A percentile compares a stretch with the other conserved stretches of the same genome.
phyloP scores from a whole-genome alignment of 208 protist species.

The Trypanosoma cruzi region DNA sequence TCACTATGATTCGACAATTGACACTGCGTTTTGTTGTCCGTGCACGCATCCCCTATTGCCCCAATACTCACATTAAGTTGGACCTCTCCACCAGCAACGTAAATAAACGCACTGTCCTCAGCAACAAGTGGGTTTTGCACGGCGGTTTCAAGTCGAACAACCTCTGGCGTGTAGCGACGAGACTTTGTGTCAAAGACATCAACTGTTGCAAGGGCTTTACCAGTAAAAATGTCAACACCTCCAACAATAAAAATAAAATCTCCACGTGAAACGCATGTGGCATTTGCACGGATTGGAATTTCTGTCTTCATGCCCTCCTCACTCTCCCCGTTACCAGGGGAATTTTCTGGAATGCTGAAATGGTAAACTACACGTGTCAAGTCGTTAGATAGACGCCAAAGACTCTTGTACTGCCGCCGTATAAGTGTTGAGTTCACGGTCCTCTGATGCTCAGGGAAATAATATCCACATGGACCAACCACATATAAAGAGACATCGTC shows the following conservation, averaged over 20 bases:
- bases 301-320: background rate
- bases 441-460: conserved; percentile 5
- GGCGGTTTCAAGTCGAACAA: conserved; percentile 1
- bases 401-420: conserved; percentile 13
- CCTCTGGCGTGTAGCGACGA: conserved; percentile 5
- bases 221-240: conserved; percentile 25
- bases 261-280: conserved; percentile 25
- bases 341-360: conserved; percentile 8
- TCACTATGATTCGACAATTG: background rate
- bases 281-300: conserved; percentile 26
- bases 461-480: conserved; percentile 30
- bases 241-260: conserved; percentile 29
- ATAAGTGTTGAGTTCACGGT: background rate
- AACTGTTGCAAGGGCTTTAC: background rate
- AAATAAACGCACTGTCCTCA: conserved; percentile 27
- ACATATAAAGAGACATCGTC: conserved; percentile 16
- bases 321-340: background rate
- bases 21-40: background rate
- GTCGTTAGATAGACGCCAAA: conserved; percentile 24
- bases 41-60: background rate
- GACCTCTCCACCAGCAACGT: conserved; percentile 22
- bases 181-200: conserved; percentile 30
- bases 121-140: conserved; percentile 24
- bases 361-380: conserved; percentile 2
- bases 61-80: background rate